phyloP scores from a whole-genome alignment of 2,329 filamentous ascomycete genomes.

The Colletotrichum lindemuthianum region DNA sequence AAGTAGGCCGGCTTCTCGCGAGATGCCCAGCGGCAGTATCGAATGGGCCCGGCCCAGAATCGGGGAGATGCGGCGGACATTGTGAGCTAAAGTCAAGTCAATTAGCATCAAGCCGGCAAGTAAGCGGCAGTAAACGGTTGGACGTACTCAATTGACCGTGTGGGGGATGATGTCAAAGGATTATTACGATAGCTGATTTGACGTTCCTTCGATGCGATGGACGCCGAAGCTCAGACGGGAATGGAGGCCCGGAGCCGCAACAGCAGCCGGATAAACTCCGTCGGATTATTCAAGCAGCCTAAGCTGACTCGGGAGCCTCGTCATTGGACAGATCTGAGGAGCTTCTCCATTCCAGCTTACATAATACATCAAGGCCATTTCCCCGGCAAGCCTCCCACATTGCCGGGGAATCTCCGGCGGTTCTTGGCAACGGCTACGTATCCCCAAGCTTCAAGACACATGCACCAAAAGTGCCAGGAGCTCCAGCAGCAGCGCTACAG shows the following conservation, averaged over 20 bases:
- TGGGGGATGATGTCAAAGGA: constrained; percentile 33
- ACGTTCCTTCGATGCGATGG: constrained; percentile 14
- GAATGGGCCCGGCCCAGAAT: constrained; percentile 87
- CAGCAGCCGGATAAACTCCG: constrained; percentile 12
- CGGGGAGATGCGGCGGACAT: constrained; percentile 71
- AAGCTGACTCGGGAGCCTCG: no score
- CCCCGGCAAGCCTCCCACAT: not conserved
- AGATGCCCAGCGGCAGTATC: constrained; percentile 88
- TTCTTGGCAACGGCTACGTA: constrained; percentile 39
- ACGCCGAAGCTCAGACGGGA: constrained; percentile 28
- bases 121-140: not conserved
- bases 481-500: constrained; percentile 33
- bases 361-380: not conserved
- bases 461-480: constrained; percentile 35
- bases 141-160: constrained; percentile 50
- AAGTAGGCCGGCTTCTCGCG: constrained; percentile 92
- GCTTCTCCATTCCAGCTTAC: no score
- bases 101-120: not conserved
- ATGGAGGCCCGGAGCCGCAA: not conserved
- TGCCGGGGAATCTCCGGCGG: constrained; percentile 31
- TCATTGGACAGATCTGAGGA: no score
- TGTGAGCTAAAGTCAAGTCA: not conserved
- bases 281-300: not conserved
- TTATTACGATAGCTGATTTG: constrained; percentile 8
- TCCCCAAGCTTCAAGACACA: constrained; percentile 40